phyloP scores from a whole-genome alignment of 192 early-diverging fungal species.

The Gonapodya sp. region DNA sequence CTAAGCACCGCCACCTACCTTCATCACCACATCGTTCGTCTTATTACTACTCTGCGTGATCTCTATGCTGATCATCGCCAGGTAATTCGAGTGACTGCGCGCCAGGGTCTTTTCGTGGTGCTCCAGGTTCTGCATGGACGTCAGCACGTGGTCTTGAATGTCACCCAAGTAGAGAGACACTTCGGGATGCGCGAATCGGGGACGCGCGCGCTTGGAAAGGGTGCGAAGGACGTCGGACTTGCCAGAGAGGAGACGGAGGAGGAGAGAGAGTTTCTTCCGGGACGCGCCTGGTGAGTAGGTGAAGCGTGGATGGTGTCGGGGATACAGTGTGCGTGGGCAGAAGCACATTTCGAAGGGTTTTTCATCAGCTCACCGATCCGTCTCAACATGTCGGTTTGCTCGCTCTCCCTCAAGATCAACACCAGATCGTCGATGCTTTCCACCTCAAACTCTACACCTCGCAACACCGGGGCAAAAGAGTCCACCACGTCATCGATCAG shows the following conservation, averaged over 20 bases:
- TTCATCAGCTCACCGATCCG: conserved; percentile 3
- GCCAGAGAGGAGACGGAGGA: conserved; percentile 51
- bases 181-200: conserved; percentile 38
- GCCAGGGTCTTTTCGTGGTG: conserved; percentile 68
- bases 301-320: conserved; percentile 18
- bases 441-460: conserved; percentile 85
- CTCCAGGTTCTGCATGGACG: conserved; percentile 51
- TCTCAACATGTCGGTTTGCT: conserved; percentile 54
- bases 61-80: conserved; percentile 49
- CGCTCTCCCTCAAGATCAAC: conserved; percentile 81
- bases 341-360: no score
- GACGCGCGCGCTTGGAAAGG: conserved; percentile 47
- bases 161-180: conserved; percentile 66
- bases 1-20: background rate
- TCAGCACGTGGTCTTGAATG: conserved; percentile 67
- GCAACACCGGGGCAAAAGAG: conserved; percentile 75
- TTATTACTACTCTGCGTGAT: conserved; percentile 63
- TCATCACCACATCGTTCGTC: conserved; percentile 80
- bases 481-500: conserved; percentile 93
- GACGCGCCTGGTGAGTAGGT: conserved; percentile 16
- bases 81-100: conserved; percentile 67
- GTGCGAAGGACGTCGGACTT: conserved; percentile 64
- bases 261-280: conserved; percentile 58
- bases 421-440: conserved; percentile 93
- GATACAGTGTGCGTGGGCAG: conserved; percentile 18